phyloP scores from a whole-genome alignment of 257 asterid genomes.

The Solanum gandarillasii region DNA sequence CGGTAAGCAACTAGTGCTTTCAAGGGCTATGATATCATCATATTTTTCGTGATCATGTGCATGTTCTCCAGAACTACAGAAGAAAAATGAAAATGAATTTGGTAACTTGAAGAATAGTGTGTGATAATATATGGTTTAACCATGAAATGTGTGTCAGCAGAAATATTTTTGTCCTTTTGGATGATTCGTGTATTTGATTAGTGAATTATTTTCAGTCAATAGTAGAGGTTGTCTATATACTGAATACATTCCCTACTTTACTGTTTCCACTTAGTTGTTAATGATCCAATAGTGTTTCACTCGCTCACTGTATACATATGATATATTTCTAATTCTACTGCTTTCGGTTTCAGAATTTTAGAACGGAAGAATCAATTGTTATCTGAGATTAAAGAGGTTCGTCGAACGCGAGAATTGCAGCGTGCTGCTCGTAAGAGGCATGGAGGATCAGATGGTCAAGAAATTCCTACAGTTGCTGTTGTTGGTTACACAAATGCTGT shows the following conservation, averaged over 20 bases:
- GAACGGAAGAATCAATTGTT: constrained; percentile 68
- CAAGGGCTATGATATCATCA: neutral
- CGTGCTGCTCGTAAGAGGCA: constrained; percentile 79
- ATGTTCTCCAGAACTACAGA: neutral
- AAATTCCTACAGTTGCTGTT: constrained; percentile 74
- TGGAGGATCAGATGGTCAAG: constrained; percentile 54
- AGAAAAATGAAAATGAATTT: neutral
- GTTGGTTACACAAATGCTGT: constrained; percentile 99
- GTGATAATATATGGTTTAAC: neutral
- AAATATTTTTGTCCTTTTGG: neutral
- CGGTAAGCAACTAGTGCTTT: neutral
- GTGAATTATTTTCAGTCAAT: neutral
- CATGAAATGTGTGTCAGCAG: neutral
- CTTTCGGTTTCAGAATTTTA: constrained; percentile 47
- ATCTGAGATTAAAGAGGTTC: constrained; percentile 82
- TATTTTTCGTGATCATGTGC: neutral
- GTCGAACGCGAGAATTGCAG: constrained; percentile 85
- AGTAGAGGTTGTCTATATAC: neutral
- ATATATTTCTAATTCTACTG: neutral
- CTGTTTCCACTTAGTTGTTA: neutral
- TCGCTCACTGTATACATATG: neutral
- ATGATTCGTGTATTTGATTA: too few relatives aligned
- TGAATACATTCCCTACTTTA: neutral
- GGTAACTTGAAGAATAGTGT: neutral
- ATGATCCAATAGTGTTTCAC: neutral